phyloP scores from a whole-genome alignment of 139 green algal species.

The Tetraselmis striata region DNA sequence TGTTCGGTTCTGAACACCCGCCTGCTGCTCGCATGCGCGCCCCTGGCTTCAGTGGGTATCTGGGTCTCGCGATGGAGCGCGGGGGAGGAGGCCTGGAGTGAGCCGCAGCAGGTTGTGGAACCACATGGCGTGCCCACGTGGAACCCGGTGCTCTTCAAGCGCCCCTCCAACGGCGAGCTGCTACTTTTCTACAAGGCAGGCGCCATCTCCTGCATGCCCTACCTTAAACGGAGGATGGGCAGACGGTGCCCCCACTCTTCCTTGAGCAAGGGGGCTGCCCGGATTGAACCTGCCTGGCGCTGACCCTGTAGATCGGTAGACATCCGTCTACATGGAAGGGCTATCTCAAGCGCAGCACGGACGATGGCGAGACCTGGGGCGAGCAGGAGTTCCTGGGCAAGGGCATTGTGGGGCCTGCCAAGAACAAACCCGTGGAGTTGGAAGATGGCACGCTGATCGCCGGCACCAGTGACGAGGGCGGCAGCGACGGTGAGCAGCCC shows the following conservation, averaged over 20 bases:
- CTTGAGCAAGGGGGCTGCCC: too few species aligned
- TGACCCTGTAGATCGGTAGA: conserved; percentile 5
- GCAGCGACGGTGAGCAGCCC: background rate
- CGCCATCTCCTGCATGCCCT: too few species aligned
- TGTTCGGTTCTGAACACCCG: too few species aligned
- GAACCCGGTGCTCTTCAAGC: conserved; percentile 22
- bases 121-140: conserved; percentile 11
- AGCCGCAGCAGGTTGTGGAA: background rate
- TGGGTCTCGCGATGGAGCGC: background rate
- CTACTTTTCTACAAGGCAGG: conserved; percentile 20
- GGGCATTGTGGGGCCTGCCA: conserved; percentile 22
- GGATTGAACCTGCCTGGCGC: too few species aligned
- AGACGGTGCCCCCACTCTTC: too few species aligned
- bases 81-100: background rate
- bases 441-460: conserved; percentile 6
- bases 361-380: conserved; percentile 14
- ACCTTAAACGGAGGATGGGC: too few species aligned
- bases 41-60: conserved; percentile 10
- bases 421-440: conserved; percentile 22
- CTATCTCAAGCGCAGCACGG: conserved; percentile 2
- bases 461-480: background rate
- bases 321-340: conserved; percentile 14
- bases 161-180: conserved; percentile 3
- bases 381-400: conserved; percentile 2
- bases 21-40: too few species aligned